Conservation (phyloP, 177 flowering plant genomes). For the Vitis hybrid region DNA sequence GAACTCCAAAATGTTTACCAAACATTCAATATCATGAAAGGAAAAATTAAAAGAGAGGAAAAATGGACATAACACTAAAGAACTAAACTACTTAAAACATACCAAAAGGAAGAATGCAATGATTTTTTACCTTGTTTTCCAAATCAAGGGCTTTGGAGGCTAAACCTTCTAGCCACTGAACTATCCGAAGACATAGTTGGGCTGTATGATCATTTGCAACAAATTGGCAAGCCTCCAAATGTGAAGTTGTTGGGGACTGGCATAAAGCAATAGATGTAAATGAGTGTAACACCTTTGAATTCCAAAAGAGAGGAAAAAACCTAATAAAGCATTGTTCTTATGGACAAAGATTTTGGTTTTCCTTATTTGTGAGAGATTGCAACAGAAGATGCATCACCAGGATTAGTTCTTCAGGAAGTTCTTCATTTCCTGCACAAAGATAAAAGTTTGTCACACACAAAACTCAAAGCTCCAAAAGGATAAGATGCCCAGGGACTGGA, state of each 20-base stretch:
- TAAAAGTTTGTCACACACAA: slow-evolving; percentile 7
- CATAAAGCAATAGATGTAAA: slow-evolving; percentile 7
- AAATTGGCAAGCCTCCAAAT: slow-evolving; percentile 88
- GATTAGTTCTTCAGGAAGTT: slow-evolving; percentile 63
- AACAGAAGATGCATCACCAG: slow-evolving; percentile 43
- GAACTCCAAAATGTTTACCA: too few relatives aligned
- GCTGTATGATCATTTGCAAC: slow-evolving; percentile 77
- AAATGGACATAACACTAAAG: too few relatives aligned
- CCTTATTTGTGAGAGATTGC: too few relatives aligned
- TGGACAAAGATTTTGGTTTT: too few relatives aligned
- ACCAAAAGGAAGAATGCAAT: not conserved
- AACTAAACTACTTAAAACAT: not conserved
- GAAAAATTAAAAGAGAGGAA: too few relatives aligned
- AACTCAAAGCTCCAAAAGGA: not conserved
- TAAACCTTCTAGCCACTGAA: slow-evolving; percentile 93
- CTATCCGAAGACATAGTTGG: slow-evolving; percentile 88
- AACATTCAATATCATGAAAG: too few relatives aligned
- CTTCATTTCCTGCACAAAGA: slow-evolving; percentile 73
- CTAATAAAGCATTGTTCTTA: not conserved
- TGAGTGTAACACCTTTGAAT: not conserved
- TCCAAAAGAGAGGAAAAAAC: not conserved
- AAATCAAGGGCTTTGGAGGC: slow-evolving; percentile 93
- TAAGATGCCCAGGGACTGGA: not conserved
- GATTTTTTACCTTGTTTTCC: slow-evolving; percentile 70
- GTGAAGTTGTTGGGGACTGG: slow-evolving; percentile 90